Conservation (phyloP, 805 yeast species). For the Candida corydali region DNA sequence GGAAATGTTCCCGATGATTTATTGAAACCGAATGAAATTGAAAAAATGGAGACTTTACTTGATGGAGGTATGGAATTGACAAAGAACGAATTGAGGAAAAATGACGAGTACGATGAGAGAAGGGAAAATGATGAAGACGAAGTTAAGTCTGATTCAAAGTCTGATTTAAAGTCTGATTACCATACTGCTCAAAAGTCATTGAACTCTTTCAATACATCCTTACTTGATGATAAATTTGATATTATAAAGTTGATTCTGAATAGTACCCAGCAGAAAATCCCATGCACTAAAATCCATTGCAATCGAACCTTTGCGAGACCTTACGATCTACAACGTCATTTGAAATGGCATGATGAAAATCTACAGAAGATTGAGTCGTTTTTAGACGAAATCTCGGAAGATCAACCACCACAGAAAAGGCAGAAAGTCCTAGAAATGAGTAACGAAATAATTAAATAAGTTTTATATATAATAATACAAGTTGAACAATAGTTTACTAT, state of each 20-base stretch:
- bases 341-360: constrained; percentile 48
- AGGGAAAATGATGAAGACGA: constrained; percentile 13
- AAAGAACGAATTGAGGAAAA: constrained; percentile 2
- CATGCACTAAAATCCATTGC: constrained; percentile 51
- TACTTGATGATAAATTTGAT: constrained; percentile 18
- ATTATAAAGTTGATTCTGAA: constrained; percentile 34
- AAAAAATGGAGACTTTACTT: constrained; percentile 18
- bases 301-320: constrained; percentile 48
- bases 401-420: constrained; percentile 9
- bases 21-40: constrained; percentile 20
- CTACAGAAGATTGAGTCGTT: constrained; percentile 25
- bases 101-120: background rate
- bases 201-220: constrained; percentile 13
- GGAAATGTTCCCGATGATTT: constrained; percentile 31
- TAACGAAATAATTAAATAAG: background rate
- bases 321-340: constrained; percentile 46
- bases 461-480: background rate
- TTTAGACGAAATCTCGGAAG: constrained; percentile 21
- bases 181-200: constrained; percentile 15
- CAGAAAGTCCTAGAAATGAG: background rate
- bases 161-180: constrained; percentile 9
- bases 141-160: constrained; percentile 1
- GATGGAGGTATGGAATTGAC: constrained; percentile 3
- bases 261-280: constrained; percentile 31
- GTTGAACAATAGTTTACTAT: background rate